Evolutionary conservation across 805 yeast species (phyloP).

Genomic region (Zygosaccharomyces lentus): DNA sequence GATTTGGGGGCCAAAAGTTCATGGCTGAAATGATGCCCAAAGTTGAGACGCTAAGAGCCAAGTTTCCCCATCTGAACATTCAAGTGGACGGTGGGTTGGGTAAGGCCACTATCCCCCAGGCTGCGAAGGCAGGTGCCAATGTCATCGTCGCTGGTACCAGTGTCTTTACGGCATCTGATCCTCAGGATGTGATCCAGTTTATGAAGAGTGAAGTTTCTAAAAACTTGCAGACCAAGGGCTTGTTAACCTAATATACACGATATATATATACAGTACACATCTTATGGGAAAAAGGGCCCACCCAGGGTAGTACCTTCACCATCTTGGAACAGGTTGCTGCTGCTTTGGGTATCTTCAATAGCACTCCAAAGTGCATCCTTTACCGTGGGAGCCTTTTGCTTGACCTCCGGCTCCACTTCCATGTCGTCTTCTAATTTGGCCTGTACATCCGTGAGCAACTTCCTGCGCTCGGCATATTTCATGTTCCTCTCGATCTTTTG

Average conservation of each 20-base stretch:
- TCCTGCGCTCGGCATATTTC: constrained; percentile 62
- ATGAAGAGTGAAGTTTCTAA: constrained; percentile 59
- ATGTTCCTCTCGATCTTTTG: constrained; percentile 76
- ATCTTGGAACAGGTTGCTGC: constrained; percentile 41
- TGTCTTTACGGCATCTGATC: constrained; percentile 80
- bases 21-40: constrained; percentile 96
- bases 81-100: constrained; percentile 98
- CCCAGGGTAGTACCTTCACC: constrained; percentile 87
- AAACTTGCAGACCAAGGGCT: constrained; percentile 45
- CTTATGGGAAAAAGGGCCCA: constrained; percentile 52
- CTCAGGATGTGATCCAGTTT: constrained; percentile 65
- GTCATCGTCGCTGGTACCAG: constrained; percentile 97
- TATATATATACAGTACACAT: constrained; percentile 12
- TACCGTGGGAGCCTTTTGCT: constrained; percentile 36
- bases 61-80: constrained; percentile 75
- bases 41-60: constrained; percentile 68
- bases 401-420: constrained; percentile 44
- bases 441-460: constrained; percentile 45
- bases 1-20: constrained; percentile 97
- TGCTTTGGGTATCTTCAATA: constrained; percentile 53
- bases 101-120: constrained; percentile 73
- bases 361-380: constrained; percentile 69
- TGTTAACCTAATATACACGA: constrained; percentile 18
- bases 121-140: constrained; percentile 97
- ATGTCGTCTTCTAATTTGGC: constrained; percentile 41